Base-by-base conservation (phyloP, 1,284 basidiomycete species). In the Baeospora myosura region DNA sequence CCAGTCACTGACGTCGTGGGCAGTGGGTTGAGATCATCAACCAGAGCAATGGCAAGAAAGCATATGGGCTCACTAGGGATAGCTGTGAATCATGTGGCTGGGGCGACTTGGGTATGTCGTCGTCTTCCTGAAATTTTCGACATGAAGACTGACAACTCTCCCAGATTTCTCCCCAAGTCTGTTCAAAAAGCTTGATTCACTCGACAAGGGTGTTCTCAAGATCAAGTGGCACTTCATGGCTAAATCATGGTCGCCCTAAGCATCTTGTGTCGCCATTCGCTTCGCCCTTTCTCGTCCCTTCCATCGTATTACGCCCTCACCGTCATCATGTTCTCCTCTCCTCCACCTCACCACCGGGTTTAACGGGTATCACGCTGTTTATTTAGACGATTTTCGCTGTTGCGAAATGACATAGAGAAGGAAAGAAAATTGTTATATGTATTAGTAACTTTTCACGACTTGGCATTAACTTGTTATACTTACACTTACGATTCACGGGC, bases 101-200 rank as follows among this genome's bases (percentile, higher is more conserved):
- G 1, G 46, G 51, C 39, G 70, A 72, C 45, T 57, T 79, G 41
- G 76, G 76, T 76, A 57, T 43, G 66, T 51, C 23, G 12, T 3
- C 26, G 5, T 44, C 31, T 7, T 36, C 17, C 30, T 42, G n/a
- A n/a, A n/a, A n/a, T 14, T 29, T 36, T 21, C 21, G 3, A 2
- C n/a, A n/a, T n/a, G n/a, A 22, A 23, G 26, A 48, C 25, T 20
- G 21, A 33, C 6, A 7, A 33, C 14, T 41, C 31, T 12, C 16
- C 10, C 49, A 79, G 79, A 81, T 53, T 68, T 81, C 69, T 79
- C 77, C 16, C 65, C 67, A 6, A 58, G 61, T 5, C 46, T 72
- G 12, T 77, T 76, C 58, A 1, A 68, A 46, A 32, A 67, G 42
- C 48, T 80, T 17, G 68, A 59, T 12, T 17, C 50, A 2, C 63